These are phyloP conservation scores for Myotisia sp. DNA, from an alignment of 2,329 filamentous ascomycete genomes.

Conservation along the genomic window DNA sequence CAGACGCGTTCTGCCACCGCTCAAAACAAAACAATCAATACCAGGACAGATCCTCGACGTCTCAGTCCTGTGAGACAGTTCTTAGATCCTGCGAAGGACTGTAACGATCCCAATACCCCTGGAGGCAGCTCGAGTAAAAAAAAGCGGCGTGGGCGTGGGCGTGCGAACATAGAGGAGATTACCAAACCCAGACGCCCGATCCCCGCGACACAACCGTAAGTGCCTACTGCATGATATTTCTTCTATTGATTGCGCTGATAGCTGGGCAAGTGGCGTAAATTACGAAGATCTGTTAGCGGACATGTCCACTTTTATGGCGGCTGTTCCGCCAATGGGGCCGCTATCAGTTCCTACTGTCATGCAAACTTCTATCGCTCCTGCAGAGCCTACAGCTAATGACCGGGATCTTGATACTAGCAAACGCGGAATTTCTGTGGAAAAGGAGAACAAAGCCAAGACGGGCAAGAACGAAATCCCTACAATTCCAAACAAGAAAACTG, in stretches of 20 bases:
- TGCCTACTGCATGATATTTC: slow-evolving; percentile 1
- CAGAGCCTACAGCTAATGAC: not conserved
- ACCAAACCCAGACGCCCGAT: slow-evolving; percentile 8
- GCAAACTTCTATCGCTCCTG: too few species aligned
- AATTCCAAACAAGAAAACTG: too few species aligned
- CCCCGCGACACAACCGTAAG: slow-evolving; percentile 7
- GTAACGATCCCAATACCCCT: slow-evolving; percentile 6
- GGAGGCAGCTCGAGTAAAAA: not conserved
- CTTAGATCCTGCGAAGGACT: slow-evolving; percentile 8
- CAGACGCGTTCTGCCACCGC: too few species aligned
- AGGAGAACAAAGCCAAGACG: too few species aligned
- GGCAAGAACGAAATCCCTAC: too few species aligned
- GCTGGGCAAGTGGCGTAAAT: slow-evolving; percentile 5
- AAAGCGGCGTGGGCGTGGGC: slow-evolving; percentile 1
- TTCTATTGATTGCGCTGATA: slow-evolving; percentile 5
- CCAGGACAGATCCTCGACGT: too few species aligned
- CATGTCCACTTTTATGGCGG: slow-evolving; percentile 13
- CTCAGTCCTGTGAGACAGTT: too few species aligned
- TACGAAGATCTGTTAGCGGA: slow-evolving; percentile 11
- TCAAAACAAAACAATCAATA: too few species aligned
- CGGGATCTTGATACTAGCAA: not conserved
- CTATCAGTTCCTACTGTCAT: too few species aligned
- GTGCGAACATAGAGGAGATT: not conserved
- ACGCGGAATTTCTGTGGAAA: too few species aligned
- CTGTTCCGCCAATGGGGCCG: slow-evolving; percentile 6